phyloP scores from a whole-genome alignment of 2,329 filamentous ascomycete genomes.

The Hortaea werneckii region DNA sequence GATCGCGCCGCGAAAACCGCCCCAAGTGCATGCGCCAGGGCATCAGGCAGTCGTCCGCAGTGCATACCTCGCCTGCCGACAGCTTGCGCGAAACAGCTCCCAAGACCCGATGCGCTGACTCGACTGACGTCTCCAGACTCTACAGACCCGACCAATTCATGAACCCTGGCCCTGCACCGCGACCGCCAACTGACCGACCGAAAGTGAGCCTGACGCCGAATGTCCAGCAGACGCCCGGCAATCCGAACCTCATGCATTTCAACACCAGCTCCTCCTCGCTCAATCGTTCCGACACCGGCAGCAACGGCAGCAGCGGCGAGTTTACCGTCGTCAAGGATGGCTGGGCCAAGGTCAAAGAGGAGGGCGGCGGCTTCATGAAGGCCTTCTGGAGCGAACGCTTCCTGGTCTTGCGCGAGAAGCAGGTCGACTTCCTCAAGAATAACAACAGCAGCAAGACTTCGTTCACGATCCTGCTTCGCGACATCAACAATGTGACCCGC shows the following conservation, averaged over 20 bases:
- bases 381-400: slow-evolving; percentile 77
- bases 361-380: slow-evolving; percentile 55
- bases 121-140: slow-evolving; percentile 33
- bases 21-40: no score
- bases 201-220: slow-evolving; percentile 65
- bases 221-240: slow-evolving; percentile 59
- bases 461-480: slow-evolving; percentile 71
- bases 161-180: slow-evolving; percentile 91
- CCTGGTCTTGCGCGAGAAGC: slow-evolving; percentile 82
- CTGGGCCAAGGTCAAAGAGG: slow-evolving; percentile 81
- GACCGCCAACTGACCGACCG: slow-evolving; percentile 74
- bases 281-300: slow-evolving; percentile 32
- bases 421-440: slow-evolving; percentile 88
- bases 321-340: slow-evolving; percentile 48
- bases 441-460: slow-evolving; percentile 72
- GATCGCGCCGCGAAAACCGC: no score
- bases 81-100: no score
- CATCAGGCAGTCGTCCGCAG: not conserved
- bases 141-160: slow-evolving; percentile 67
- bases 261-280: slow-evolving; percentile 30
- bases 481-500: slow-evolving; percentile 80
- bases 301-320: slow-evolving; percentile 23
- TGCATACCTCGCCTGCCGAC: not conserved
- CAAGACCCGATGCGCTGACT: not conserved
- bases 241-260: slow-evolving; percentile 45